A percentile compares a stretch with the other conserved stretches of the same genome.
Evolutionary conservation across 179 eudicot genomes (phyloP).

Genomic region (Spinacia oleracea): DNA sequence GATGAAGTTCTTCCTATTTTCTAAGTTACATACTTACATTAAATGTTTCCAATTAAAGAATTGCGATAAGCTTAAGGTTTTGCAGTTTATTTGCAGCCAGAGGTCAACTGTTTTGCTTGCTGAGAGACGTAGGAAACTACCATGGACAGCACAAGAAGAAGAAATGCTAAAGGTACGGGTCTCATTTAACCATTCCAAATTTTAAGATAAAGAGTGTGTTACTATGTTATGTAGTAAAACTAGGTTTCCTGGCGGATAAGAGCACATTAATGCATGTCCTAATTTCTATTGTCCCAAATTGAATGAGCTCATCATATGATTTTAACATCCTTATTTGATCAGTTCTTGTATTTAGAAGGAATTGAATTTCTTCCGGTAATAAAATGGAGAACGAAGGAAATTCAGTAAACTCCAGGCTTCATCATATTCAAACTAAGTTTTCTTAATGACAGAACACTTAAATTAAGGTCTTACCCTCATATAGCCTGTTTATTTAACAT

Average conservation of each 20-base stretch:
- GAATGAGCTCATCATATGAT: not conserved
- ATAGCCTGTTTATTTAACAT: not conserved
- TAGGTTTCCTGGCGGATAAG: not conserved
- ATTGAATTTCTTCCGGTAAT: too few species aligned
- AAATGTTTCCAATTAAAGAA: not conserved
- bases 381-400: not conserved
- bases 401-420: too few species aligned
- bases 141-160: conserved; percentile 67
- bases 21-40: not conserved
- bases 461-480: not conserved
- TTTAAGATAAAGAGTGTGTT: not conserved
- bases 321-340: not conserved
- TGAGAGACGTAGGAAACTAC: conserved; percentile 42
- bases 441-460: not conserved
- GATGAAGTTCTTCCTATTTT: not conserved
- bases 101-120: conserved; percentile 19
- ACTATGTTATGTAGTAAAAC: not conserved
- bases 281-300: not conserved
- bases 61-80: conserved; percentile 10
- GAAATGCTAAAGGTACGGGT: conserved; percentile 54
- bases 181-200: not conserved
- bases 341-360: too few species aligned
- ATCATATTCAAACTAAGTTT: not conserved
- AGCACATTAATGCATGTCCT: not conserved
- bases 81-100: conserved; percentile 32